These are phyloP conservation scores for Ophiostoma piceae DNA, from an alignment of 2,329 filamentous ascomycete genomes.

Conservation along the genomic window DNA sequence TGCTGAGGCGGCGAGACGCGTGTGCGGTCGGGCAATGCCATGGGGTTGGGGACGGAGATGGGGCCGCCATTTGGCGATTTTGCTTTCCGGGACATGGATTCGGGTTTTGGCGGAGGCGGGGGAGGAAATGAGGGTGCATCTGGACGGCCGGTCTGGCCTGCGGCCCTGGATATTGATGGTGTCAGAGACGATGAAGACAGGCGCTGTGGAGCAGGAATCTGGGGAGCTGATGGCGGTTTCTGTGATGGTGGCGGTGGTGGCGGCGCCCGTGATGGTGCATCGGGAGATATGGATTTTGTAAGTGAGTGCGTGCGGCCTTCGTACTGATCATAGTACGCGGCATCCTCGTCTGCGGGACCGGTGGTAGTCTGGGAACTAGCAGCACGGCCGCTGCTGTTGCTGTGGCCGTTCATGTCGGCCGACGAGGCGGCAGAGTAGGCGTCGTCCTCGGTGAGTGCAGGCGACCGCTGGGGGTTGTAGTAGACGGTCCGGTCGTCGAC, in stretches of 20 bases:
- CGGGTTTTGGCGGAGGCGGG: conserved; percentile 22
- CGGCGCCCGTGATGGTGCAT: conserved; percentile 9
- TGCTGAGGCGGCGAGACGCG: not conserved
- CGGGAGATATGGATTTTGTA: conserved; percentile 19
- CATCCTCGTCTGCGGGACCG: conserved; percentile 19
- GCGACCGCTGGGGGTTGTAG: conserved; percentile 18
- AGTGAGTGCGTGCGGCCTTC: conserved; percentile 12
- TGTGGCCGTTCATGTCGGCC: conserved; percentile 26
- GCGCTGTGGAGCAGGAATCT: not conserved
- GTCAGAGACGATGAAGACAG: not conserved
- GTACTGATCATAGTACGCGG: not conserved
- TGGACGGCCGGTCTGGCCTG: conserved; percentile 13
- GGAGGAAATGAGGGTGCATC: conserved; percentile 20
- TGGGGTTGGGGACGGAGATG: conserved; percentile 24
- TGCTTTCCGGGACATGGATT: conserved; percentile 12
- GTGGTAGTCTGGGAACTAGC: conserved; percentile 27
- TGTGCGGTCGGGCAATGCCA: conserved; percentile 22
- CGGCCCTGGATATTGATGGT: not conserved
- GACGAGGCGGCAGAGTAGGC: conserved; percentile 25
- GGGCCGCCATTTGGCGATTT: conserved; percentile 21
- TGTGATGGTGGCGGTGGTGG: conserved; percentile 17
- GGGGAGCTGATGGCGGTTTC: not conserved
- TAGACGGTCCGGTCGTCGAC: conserved; percentile 19
- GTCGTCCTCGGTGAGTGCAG: conserved; percentile 17
- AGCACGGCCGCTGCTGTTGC: conserved; percentile 16